Evolutionary conservation across 495 filamentous ascomycete genomes (phyloP).

Genomic region (Hypoxylon trugodes): DNA sequence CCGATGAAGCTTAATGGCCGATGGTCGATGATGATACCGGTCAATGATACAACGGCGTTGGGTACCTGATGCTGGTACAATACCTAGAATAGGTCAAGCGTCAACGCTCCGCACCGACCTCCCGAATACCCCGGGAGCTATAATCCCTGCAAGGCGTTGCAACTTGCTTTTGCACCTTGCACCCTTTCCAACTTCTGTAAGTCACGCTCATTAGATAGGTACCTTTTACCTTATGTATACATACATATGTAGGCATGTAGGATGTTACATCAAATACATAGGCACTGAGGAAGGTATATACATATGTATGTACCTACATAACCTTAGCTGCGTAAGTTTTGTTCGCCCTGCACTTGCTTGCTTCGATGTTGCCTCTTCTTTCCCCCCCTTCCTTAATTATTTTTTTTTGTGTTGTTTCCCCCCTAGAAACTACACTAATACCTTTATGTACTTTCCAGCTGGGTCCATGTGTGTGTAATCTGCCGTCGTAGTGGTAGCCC

Average conservation of each 20-base stretch:
- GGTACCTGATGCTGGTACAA: constrained; percentile 2
- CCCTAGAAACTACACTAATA: too few species aligned
- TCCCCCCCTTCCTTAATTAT: neutral
- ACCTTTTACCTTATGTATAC: neutral
- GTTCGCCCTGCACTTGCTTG: constrained; percentile 1
- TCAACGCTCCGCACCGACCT: constrained; percentile 41
- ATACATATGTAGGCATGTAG: too few species aligned
- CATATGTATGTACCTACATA: too few species aligned
- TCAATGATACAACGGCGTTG: neutral
- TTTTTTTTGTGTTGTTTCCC: constrained; percentile 9
- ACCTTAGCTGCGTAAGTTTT: too few species aligned
- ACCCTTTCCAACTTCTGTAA: constrained; percentile 30
- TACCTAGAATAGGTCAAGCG: neutral
- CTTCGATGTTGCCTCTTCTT: neutral
- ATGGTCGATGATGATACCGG: neutral
- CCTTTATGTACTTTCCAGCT: constrained; percentile 35
- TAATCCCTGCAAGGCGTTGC: constrained; percentile 39
- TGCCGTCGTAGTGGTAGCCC: constrained; percentile 38
- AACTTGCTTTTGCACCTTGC: constrained; percentile 40
- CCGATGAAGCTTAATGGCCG: neutral
- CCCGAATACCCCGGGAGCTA: constrained; percentile 43
- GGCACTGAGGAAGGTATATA: too few species aligned
- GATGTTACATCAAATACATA: too few species aligned
- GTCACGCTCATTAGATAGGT: constrained; percentile 12
- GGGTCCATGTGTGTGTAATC: constrained; percentile 38